Evolutionary conservation across 148 eudicot species (phyloP), one percentile per base, ranked within the genome.

Genomic region (Beta vulgaris): DNA sequence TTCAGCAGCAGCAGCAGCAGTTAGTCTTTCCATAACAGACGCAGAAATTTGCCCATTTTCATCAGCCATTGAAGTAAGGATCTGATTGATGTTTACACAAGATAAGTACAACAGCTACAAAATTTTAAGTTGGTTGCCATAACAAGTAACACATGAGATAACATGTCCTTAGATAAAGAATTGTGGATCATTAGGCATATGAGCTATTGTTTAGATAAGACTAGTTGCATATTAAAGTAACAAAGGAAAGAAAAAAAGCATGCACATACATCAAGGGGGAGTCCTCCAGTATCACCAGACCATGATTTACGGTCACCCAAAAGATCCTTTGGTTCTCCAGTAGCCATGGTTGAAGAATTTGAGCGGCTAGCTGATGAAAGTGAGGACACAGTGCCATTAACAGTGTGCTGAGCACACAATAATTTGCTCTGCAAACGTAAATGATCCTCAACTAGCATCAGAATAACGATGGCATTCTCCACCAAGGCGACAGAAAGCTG

Each of bases 371-470:
- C 80, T 63, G 55, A 69, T 59, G 92, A 83, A 72, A 78, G 81
- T 31, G 91, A 88, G 46, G 95, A 81, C 73, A 71, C 77, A 83
- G 86, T 77, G 62, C 80, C 80, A 76, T 77, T 81, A 25, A 73
- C 86, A 77, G 81, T 61, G 71, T 75, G 77, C 40, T 85, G 79
- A 76, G 89, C 74, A 77, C 86, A 78, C 71, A 77, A 76, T 60
- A 87, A 77, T 85, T 95, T 95, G 86, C 92, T 92, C 84, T 95
- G 97, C 53, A 95, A 72, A 28, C 98, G 92, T 70, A 95, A 85
- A 85, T 95, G 99, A 81, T 95, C 99, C 82, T 95, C 99, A 81
- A 95, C 99, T 79, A 95, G 92, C 99, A 95, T 95, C 83, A 95
- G 82, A 69, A 87, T 88, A 69, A 95, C 99, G 77, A 95, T 95